phyloP scores from a whole-genome alignment of 768 basidiomycete species.

The Boletus reticuloceps region DNA sequence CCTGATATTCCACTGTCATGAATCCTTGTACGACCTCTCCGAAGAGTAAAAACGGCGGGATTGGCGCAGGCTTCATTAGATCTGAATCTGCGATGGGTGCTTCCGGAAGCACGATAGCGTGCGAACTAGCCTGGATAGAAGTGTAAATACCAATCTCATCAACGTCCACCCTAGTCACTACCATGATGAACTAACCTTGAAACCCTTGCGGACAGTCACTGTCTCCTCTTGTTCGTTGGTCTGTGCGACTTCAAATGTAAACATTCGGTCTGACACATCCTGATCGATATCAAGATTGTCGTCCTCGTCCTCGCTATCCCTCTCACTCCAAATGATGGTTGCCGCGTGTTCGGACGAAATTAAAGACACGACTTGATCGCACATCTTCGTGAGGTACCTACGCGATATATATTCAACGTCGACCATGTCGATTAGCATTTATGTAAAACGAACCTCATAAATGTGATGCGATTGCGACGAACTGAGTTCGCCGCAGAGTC shows the following conservation, averaged over 20 bases:
- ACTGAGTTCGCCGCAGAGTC: too few relatives aligned
- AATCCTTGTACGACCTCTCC: slow-evolving; percentile 44
- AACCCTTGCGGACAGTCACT: slow-evolving; percentile 42
- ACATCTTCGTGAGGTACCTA: too few relatives aligned
- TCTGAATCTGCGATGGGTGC: slow-evolving; percentile 3
- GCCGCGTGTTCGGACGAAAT: too few relatives aligned
- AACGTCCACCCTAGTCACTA: not conserved
- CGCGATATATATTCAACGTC: too few relatives aligned
- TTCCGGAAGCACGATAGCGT: slow-evolving; percentile 8
- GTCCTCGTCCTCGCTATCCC: slow-evolving; percentile 20
- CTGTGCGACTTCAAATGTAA: slow-evolving; percentile 53
- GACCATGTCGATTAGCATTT: too few relatives aligned
- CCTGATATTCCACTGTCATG: slow-evolving; percentile 29
- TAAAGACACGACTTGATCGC: too few relatives aligned
- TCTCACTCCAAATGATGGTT: too few relatives aligned
- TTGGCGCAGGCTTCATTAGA: not conserved
- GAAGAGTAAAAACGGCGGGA: slow-evolving; percentile 31
- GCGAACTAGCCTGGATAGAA: slow-evolving; percentile 9
- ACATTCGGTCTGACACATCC: slow-evolving; percentile 45
- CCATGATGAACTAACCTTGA: slow-evolving; percentile 34
- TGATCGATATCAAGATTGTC: slow-evolving; percentile 25
- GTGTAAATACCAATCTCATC: not conserved
- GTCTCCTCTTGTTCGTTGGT: slow-evolving; percentile 54
- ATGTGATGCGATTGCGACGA: too few relatives aligned
- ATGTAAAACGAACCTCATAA: too few relatives aligned